A percentile compares a stretch with the other conserved stretches of the same genome.
These are phyloP conservation scores for Nemania diffusa DNA, from an alignment of 2,329 filamentous ascomycete genomes.

Conservation along the genomic window DNA sequence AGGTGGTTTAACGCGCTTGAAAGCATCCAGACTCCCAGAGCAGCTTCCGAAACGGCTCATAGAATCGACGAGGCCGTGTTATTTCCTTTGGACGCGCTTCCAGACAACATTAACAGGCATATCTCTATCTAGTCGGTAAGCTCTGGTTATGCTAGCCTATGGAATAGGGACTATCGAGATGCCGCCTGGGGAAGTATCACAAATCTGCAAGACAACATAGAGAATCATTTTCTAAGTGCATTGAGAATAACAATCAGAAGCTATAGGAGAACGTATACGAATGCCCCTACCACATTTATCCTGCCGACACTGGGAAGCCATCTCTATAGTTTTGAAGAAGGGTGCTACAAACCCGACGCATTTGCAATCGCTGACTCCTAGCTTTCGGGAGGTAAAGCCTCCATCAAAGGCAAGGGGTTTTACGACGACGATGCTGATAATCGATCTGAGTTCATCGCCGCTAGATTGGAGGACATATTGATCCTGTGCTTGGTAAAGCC, in stretches of 20 bases:
- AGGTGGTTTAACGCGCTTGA: constrained; percentile 2
- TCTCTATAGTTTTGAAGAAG: constrained; percentile 3
- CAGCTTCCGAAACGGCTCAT: background rate
- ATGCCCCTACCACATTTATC: constrained; percentile 3
- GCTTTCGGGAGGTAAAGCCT: background rate
- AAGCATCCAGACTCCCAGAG: background rate
- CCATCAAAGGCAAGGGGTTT: background rate
- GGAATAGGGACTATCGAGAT: background rate
- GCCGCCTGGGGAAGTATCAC: background rate
- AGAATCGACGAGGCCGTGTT: background rate
- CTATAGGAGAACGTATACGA: background rate
- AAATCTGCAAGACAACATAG: background rate
- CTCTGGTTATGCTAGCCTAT: background rate
- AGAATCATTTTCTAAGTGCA: background rate
- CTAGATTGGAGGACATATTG: background rate
- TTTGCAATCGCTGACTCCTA: background rate
- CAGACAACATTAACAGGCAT: background rate
- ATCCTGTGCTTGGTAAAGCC: background rate
- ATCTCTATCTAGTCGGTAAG: background rate
- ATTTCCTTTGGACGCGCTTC: background rate
- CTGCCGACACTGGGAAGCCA: constrained; percentile 2
- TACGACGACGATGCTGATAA: background rate
- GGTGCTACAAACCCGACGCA: background rate
- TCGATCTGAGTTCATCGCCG: background rate
- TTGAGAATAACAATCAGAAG: background rate